Conservation (phyloP, 306 rosid genomes). For the Lathyrus aphaca region DNA sequence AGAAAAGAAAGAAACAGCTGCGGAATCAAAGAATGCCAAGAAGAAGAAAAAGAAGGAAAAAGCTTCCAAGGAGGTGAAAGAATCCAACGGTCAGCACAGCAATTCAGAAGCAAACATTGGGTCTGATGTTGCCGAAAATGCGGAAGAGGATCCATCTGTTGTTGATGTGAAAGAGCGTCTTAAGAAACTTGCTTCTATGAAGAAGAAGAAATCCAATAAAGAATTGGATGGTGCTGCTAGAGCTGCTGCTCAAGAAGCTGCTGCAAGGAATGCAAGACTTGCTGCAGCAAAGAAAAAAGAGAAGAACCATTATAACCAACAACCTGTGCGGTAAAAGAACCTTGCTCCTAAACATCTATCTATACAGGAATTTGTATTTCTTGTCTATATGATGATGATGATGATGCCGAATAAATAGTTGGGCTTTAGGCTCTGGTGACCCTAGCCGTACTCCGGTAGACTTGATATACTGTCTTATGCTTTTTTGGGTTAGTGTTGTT, state of each 20-base stretch:
- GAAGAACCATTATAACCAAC: constrained; percentile 81
- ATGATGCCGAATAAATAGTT: constrained; percentile 59
- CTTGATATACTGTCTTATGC: constrained; percentile 47
- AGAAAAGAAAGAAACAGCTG: constrained; percentile 58
- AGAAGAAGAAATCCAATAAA: constrained; percentile 76
- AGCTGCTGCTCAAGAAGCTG: constrained; percentile 75
- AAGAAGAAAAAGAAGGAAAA: constrained; percentile 87
- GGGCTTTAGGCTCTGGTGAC: constrained; percentile 53
- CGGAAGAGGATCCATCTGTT: constrained; percentile 56
- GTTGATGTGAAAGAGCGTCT: constrained; percentile 77
- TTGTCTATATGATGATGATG: constrained; percentile 56
- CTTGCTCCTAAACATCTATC: constrained; percentile 41
- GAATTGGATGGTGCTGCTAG: constrained; percentile 80
- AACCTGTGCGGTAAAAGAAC: constrained; percentile 67
- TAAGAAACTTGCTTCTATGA: constrained; percentile 68
- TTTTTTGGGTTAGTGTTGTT: constrained; percentile 46
- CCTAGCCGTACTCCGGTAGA: constrained; percentile 50
- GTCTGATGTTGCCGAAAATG: constrained; percentile 47
- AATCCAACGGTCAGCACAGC: constrained; percentile 55
- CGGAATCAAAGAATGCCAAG: constrained; percentile 62
- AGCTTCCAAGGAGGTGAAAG: constrained; percentile 63
- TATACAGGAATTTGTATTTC: constrained; percentile 60
- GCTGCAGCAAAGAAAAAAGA: constrained; percentile 79
- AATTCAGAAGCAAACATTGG: not conserved
- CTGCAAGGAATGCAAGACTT: constrained; percentile 70